Base-by-base conservation (phyloP, 2,329 filamentous ascomycete genomes). In the Eutypella sp. region DNA sequence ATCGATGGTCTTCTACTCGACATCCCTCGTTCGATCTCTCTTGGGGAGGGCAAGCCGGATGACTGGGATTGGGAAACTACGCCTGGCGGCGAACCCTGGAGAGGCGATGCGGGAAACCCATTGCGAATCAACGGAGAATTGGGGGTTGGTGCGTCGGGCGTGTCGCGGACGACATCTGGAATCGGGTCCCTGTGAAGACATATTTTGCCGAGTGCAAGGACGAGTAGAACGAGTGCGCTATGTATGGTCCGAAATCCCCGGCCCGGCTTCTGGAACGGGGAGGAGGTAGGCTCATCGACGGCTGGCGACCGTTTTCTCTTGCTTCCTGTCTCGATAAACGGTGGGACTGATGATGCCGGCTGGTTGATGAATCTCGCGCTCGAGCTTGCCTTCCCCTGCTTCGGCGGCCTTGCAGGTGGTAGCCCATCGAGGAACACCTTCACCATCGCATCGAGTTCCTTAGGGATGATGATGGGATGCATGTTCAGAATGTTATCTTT, bases 151-250 rank as follows among this genome's bases (percentile, higher is more conserved):
- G 50, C 47, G 39, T 67, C 69, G 41, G 36, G 19, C 13, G 61
- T 65, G 47, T 79, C 74, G 15, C 72, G 74, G 7, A 86, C 74
- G 2, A 85, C 70, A 42, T 83, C 79, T 0, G 79, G 79, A 3
- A 84, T 71, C 51, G 68, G 71, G 0, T 73, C 71, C 38, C 71
- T 73, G 53, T 76, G 67, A 8, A 73, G 63, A 57, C 88, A 92
- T 11, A 97, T 86, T 59, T 89, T 90, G 16, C 93, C 93, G 5
- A 99, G 70, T 0, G 92, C 92, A 44, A 97, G 74, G 1, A 96
- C 81, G 4, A 92, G 74, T 2, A 96, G 75, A 1, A 96, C 80
- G 33, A 97, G 75, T 0, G 90, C 90, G 54, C 88, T 95, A 44
- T 83, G 78, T 15, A 93, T 82, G 7, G 85, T 89, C 43, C 84